phyloP scores from a whole-genome alignment of 345 rosid genomes.

The Boechera divaricarpa region DNA sequence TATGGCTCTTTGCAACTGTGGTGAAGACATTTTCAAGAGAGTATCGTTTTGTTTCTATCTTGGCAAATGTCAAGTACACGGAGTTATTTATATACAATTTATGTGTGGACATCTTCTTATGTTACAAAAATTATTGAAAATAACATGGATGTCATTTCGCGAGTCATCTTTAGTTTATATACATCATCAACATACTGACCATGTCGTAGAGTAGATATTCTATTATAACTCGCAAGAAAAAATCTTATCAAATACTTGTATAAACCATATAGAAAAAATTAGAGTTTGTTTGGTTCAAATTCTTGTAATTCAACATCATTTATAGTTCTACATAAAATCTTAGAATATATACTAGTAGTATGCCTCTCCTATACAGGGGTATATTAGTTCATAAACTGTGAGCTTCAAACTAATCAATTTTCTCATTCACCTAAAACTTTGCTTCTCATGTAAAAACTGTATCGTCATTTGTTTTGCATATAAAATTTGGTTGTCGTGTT shows the following conservation, averaged over 20 bases:
- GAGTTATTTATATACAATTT: not conserved
- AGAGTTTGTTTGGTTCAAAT: not conserved
- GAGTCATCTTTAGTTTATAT: constrained; percentile 27
- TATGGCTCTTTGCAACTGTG: constrained; percentile 41
- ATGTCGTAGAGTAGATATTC: not conserved
- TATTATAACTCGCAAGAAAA: not conserved
- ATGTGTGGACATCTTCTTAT: constrained; percentile 2
- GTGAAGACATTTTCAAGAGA: constrained; percentile 25
- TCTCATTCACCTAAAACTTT: not conserved
- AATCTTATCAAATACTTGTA: not conserved
- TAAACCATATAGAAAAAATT: not conserved
- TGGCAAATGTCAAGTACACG: not conserved
- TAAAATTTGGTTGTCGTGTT: too few relatives aligned
- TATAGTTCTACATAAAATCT: not conserved
- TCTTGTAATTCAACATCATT: not conserved
- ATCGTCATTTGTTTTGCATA: not conserved
- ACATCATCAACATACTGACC: not conserved
- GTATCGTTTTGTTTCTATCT: not conserved
- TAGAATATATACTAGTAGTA: not conserved
- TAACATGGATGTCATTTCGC: constrained; percentile 27
- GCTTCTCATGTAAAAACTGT: not conserved
- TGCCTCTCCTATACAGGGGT: not conserved
- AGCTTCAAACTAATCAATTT: not conserved
- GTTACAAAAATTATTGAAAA: not conserved
- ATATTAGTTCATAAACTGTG: not conserved